phyloP scores from a whole-genome alignment of 1,284 basidiomycete genomes.

The Jaminaea rosea region DNA sequence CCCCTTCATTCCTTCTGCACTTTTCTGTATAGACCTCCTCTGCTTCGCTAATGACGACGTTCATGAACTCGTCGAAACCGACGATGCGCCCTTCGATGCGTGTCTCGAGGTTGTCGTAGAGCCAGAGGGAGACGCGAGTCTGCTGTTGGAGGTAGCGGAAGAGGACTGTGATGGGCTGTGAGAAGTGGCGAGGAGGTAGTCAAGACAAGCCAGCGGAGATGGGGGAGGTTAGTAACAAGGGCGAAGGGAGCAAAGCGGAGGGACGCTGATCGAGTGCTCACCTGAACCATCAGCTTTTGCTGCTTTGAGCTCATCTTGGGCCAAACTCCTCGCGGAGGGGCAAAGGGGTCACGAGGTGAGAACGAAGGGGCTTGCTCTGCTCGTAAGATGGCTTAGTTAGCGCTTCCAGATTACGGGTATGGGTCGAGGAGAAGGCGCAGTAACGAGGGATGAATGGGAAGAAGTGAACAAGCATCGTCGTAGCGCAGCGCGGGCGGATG shows the following conservation, averaged over 20 bases:
- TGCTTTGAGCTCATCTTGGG: not conserved
- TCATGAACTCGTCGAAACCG: conserved; percentile 99
- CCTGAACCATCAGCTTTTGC: conserved; percentile 84
- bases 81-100: conserved; percentile 92
- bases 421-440: no score
- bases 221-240: not conserved
- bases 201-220: conserved; percentile 1
- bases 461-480: no score
- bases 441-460: no score
- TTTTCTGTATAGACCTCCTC: conserved; percentile 64
- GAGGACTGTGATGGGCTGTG: conserved; percentile 67
- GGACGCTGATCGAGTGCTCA: not conserved
- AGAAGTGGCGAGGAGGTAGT: no score
- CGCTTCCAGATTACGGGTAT: no score
- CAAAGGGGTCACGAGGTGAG: no score
- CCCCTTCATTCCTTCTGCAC: conserved; percentile 32
- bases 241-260: not conserved
- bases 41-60: conserved; percentile 90
- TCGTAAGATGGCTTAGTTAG: no score
- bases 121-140: conserved; percentile 81
- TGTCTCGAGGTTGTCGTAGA: conserved; percentile 96
- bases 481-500: no score
- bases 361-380: no score
- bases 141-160: conserved; percentile 96
- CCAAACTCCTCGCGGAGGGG: no score